Percentiles rank a stretch among this genome's conserved stretches.
Conservation (phyloP, 2,329 filamentous ascomycete species). For the Furcasterigmium furcatum region DNA sequence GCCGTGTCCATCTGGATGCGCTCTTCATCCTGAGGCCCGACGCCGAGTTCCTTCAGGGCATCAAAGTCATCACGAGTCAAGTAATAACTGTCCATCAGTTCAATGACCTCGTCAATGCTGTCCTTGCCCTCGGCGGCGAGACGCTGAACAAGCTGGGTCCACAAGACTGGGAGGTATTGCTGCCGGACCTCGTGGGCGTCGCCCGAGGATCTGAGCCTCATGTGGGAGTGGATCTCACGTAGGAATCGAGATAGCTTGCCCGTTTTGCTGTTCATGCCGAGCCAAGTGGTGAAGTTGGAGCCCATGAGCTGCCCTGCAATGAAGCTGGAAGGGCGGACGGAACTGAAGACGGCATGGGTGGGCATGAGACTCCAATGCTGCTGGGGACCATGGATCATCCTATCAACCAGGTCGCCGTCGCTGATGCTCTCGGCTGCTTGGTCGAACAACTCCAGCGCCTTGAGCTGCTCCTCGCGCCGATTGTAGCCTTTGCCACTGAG, state of each 20-base stretch:
- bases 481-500: constrained; percentile 55
- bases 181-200: constrained; percentile 93
- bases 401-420: constrained; percentile 91
- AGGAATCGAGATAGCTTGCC: constrained; percentile 75
- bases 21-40: constrained; percentile 78
- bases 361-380: constrained; percentile 99
- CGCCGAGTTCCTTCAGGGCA: constrained; percentile 83
- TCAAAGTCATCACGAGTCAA: constrained; percentile 95
- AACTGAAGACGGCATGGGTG: constrained; percentile 91
- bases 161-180: constrained; percentile 87
- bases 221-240: constrained; percentile 95
- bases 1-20: constrained; percentile 76
- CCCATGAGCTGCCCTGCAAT: constrained; percentile 73
- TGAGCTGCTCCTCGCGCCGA: constrained; percentile 69
- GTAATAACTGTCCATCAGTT: constrained; percentile 96
- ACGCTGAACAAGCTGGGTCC: constrained; percentile 73
- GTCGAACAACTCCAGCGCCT: constrained; percentile 81
- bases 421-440: constrained; percentile 94
- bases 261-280: constrained; percentile 90
- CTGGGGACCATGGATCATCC: constrained; percentile 97
- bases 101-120: constrained; percentile 76
- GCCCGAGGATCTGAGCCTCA: constrained; percentile 86
- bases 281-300: constrained; percentile 83
- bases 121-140: constrained; percentile 80
- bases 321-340: constrained; percentile 86